phyloP scores from a whole-genome alignment of 2,329 filamentous ascomycete species.

The Gnomoniopsis sp. region DNA sequence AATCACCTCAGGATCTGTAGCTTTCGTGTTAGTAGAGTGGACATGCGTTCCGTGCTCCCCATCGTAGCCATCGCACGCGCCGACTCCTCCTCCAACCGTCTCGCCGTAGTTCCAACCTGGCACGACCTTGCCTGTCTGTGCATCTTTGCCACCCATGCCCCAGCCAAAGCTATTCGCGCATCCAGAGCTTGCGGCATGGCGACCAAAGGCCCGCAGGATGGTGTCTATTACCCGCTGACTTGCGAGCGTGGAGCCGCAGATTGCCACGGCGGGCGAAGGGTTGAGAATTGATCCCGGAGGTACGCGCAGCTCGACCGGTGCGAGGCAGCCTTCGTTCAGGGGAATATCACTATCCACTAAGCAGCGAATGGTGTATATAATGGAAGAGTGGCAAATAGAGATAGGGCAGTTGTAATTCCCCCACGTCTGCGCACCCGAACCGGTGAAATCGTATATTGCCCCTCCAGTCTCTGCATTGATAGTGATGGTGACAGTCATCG shows the following conservation, averaged over 20 bases:
- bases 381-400: slow-evolving; percentile 34
- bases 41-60: slow-evolving; percentile 26
- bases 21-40: slow-evolving; percentile 28
- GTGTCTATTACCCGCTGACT: slow-evolving; percentile 18
- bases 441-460: slow-evolving; percentile 32
- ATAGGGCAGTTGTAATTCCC: slow-evolving; percentile 35
- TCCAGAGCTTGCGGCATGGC: slow-evolving; percentile 18
- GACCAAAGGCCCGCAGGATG: slow-evolving; percentile 21
- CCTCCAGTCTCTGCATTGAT: slow-evolving; percentile 26
- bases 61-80: slow-evolving; percentile 26
- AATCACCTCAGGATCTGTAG: slow-evolving; percentile 29
- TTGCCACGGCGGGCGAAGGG: slow-evolving; percentile 26
- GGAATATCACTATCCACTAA: slow-evolving; percentile 32
- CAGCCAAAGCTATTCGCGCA: slow-evolving; percentile 21
- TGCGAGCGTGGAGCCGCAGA: slow-evolving; percentile 15
- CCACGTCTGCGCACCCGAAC: slow-evolving; percentile 30
- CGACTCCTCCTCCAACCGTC: slow-evolving; percentile 29
- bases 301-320: slow-evolving; percentile 28
- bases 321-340: slow-evolving; percentile 34
- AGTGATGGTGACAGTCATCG: slow-evolving; percentile 28
- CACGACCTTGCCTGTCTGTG: slow-evolving; percentile 15
- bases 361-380: slow-evolving; percentile 34
- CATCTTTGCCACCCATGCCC: slow-evolving; percentile 19
- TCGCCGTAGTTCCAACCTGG: slow-evolving; percentile 28
- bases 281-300: slow-evolving; percentile 32